Conservation (phyloP, 164 flowering plant genomes). For the Nymphaea thermarum region DNA sequence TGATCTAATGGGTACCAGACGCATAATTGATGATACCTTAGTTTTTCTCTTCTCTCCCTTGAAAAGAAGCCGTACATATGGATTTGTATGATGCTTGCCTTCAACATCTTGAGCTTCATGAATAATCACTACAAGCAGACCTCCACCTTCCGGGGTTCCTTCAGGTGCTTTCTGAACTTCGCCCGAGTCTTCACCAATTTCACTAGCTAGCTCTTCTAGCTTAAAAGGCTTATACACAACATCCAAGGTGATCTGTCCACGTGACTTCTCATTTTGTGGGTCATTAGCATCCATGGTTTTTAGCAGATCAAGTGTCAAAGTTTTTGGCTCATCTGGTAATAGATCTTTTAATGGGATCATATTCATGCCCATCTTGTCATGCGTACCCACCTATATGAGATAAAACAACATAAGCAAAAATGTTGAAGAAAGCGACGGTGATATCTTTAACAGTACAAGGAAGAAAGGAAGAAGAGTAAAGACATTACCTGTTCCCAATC, state of each 20-base stretch:
- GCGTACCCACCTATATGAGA: slow-evolving; percentile 53
- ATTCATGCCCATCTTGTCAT: slow-evolving; percentile 81
- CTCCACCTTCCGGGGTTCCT: slow-evolving; percentile 72
- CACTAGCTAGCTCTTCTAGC: slow-evolving; percentile 36
- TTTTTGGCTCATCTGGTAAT: slow-evolving; percentile 53
- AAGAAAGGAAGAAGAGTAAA: background rate
- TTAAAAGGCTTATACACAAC: slow-evolving; percentile 57
- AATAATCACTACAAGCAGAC: slow-evolving; percentile 53
- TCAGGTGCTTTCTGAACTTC: slow-evolving; percentile 59
- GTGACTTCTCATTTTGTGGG: slow-evolving; percentile 55
- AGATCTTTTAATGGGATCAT: slow-evolving; percentile 59
- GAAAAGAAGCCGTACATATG: slow-evolving; percentile 51
- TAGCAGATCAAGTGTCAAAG: slow-evolving; percentile 48
- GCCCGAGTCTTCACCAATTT: slow-evolving; percentile 24
- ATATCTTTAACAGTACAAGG: background rate
- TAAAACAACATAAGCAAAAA: background rate
- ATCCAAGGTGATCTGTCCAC: slow-evolving; percentile 70
- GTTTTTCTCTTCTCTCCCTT: slow-evolving; percentile 72
- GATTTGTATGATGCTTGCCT: slow-evolving; percentile 88
- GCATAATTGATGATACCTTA: slow-evolving; percentile 32
- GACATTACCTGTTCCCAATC: slow-evolving; percentile 80
- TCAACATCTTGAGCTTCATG: slow-evolving; percentile 76
- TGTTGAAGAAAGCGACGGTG: background rate
- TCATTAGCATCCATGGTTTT: slow-evolving; percentile 69
- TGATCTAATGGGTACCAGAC: no score